Conservation (phyloP, 805 yeast genomes). For the Myxozyma kluyveri region DNA sequence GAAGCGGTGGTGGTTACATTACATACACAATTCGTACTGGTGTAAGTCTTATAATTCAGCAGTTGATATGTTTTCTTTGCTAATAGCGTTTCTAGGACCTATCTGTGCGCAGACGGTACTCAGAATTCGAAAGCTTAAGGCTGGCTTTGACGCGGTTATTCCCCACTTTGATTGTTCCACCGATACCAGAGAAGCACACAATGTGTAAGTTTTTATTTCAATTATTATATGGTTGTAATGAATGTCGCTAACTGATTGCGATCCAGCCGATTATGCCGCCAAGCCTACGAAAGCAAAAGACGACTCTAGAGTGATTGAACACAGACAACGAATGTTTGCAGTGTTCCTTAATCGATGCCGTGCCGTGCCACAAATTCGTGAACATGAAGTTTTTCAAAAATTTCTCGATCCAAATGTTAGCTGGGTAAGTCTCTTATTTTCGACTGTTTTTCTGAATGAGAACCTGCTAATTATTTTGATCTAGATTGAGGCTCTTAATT, state of each 20-base stretch:
- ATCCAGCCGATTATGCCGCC: conserved; percentile 45
- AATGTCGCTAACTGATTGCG: neutral
- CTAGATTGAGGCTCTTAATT: conserved; percentile 56
- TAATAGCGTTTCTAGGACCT: conserved; percentile 30
- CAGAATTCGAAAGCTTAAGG: conserved; percentile 85
- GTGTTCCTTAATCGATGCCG: conserved; percentile 77
- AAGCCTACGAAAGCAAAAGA: conserved; percentile 47
- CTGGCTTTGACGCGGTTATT: conserved; percentile 65
- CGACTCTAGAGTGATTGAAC: conserved; percentile 50
- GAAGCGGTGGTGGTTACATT: conserved; percentile 69
- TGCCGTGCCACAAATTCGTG: conserved; percentile 52
- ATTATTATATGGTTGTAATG: neutral
- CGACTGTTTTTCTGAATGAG: neutral
- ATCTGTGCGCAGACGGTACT: conserved; percentile 76
- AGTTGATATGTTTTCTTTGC: no score
- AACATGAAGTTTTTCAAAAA: conserved; percentile 62
- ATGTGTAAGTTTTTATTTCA: conserved; percentile 36
- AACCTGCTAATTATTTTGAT: neutral
- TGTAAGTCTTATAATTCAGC: conserved; percentile 34
- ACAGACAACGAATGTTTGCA: conserved; percentile 70
- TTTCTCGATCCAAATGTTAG: conserved; percentile 82
- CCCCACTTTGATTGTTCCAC: conserved; percentile 84
- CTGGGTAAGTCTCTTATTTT: conserved; percentile 47
- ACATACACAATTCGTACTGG: conserved; percentile 73
- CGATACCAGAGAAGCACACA: conserved; percentile 85